Percentiles rank a stretch among this genome's conserved stretches.
phyloP scores from a whole-genome alignment of 148 eudicot genomes.

The Heliosperma pusillum region DNA sequence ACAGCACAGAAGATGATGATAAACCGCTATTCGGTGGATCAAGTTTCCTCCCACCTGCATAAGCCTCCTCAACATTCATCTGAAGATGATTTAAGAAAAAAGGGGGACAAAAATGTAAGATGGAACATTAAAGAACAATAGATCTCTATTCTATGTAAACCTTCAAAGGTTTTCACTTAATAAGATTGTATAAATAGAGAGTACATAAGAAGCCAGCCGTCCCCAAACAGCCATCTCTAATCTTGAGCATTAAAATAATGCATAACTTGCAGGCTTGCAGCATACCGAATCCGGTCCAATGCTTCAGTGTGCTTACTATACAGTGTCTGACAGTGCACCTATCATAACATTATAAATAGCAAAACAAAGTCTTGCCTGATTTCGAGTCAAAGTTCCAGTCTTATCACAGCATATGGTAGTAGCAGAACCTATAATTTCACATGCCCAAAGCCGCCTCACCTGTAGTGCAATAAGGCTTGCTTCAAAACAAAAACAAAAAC shows the following conservation, averaged over 20 bases:
- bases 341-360: background rate
- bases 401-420: constrained; percentile 99
- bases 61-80: constrained; percentile 92
- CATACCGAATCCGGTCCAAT: background rate
- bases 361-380: constrained; percentile 51
- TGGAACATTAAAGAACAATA: background rate
- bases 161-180: background rate
- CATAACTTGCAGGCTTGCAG: background rate
- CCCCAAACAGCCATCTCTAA: too few relatives aligned
- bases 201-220: background rate
- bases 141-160: background rate
- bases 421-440: constrained; percentile 99
- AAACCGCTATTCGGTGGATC: constrained; percentile 53
- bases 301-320: background rate
- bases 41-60: constrained; percentile 57
- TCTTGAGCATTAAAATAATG: too few relatives aligned
- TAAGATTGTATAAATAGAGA: background rate
- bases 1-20: constrained; percentile 34
- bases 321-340: background rate
- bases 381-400: constrained; percentile 85
- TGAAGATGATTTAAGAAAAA: constrained; percentile 24
- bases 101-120: background rate
- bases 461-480: constrained; percentile 23
- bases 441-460: constrained; percentile 98
- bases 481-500: too few relatives aligned